Conservation (phyloP, 2,329 filamentous ascomycete genomes). For the Fusarium bulbicola region DNA sequence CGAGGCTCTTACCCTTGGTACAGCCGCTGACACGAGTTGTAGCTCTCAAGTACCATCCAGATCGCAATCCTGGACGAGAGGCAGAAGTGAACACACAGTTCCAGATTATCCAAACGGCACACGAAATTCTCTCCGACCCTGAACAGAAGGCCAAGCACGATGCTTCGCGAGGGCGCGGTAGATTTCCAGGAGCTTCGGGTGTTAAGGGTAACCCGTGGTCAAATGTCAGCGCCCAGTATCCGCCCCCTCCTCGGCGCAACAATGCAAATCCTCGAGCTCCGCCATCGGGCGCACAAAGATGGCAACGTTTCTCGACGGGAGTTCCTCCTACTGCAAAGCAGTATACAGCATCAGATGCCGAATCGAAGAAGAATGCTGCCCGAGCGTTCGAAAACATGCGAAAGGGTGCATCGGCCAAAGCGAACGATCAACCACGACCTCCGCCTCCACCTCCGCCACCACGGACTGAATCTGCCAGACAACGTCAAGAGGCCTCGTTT, state of each 20-base stretch:
- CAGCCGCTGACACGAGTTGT: constrained; percentile 38
- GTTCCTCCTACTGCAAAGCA: constrained; percentile 56
- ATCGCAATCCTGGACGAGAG: constrained; percentile 87
- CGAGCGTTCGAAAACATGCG: constrained; percentile 57
- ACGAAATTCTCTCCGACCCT: constrained; percentile 73
- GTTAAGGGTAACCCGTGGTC: constrained; percentile 67
- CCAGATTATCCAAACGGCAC: constrained; percentile 84
- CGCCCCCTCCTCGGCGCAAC: constrained; percentile 58
- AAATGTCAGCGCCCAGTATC: constrained; percentile 59
- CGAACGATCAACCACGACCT: constrained; percentile 42
- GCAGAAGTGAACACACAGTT: constrained; percentile 83
- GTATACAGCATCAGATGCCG: constrained; percentile 45
- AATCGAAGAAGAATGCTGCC: constrained; percentile 54
- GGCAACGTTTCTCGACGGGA: constrained; percentile 54
- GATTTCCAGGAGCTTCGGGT: constrained; percentile 61
- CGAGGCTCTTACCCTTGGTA: not conserved
- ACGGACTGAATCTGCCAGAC: constrained; percentile 61
- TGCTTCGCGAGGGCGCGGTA: constrained; percentile 52
- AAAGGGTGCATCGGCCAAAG: constrained; percentile 45
- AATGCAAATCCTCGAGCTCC: constrained; percentile 24
- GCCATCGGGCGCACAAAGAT: constrained; percentile 55
- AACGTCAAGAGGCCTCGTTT: constrained; percentile 65
- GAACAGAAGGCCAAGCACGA: constrained; percentile 63
- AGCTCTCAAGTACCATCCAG: constrained; percentile 89
- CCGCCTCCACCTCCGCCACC: constrained; percentile 52